Base-by-base conservation (phyloP, 2,329 filamentous ascomycete genomes). In the Gyromitra esculenta region DNA sequence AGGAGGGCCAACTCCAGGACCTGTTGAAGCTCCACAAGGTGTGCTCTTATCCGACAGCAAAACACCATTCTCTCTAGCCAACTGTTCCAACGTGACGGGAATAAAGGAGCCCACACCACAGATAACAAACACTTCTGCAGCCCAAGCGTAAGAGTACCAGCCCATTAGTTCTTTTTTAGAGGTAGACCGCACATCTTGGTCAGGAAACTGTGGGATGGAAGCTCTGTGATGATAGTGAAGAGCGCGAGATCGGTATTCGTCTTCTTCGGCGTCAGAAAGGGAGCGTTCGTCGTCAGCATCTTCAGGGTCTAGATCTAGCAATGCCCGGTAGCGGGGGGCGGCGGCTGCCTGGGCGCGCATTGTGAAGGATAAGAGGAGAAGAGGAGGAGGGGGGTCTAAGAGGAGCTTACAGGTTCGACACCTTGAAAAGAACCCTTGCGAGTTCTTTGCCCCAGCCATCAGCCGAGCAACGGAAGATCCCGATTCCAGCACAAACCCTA, bases 71-170 rank as follows among this genome's bases (percentile, higher is more conserved):
- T 97, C 95, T 81, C 96, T 89, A 11, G 96, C 94, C 69, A 99
- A 89, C 79, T 96, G 94, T 83, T 99, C 96, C 77, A 99, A 88
- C 2, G 96, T 92, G 77, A 99, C 97, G 31, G 96, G 96, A 78
- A 99, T 94, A 84, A 99, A 99, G 50, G 93, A 96, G 62, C 94
- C 90, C 82, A 92, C 89, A 25, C 90, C 95, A 83, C 96, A 98
- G 73, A 98, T 92, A 15, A 96, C 93, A 83, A 97, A 98, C 69
- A 96, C 95, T 85, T 99, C 96, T 21, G 95, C 94, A 31, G 96
- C 96, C 87, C 97, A 98, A 54, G 92, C 92, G 85, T 98, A 98
- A 83, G 91, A 91, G 84, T 98, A 99, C 92, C 96, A 99, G 81
- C 95, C 96, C 50, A 90, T 87, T 76, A 98, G 88, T 87, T 99